Conservation (phyloP, 768 basidiomycete genomes). For the Tricholoma sp. region DNA sequence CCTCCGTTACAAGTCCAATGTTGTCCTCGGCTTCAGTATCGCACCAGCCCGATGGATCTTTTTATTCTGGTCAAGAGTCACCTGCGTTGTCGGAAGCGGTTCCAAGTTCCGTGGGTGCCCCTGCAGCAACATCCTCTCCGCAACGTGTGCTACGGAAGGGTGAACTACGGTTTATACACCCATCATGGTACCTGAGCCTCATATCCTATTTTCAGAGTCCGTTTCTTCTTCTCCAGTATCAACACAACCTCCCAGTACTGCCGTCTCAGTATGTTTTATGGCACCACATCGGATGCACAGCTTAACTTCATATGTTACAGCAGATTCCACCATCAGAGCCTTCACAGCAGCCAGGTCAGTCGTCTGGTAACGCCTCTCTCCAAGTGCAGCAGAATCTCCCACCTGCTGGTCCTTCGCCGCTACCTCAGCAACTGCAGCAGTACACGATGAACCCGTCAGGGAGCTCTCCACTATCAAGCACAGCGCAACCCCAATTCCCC, state of each 20-base stretch:
- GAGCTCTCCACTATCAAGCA: constrained; percentile 32
- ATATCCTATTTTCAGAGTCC: constrained; percentile 29
- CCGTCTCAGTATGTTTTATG: constrained; percentile 28
- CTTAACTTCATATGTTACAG: constrained; percentile 20
- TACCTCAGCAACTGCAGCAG: constrained; percentile 40
- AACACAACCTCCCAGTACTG: constrained; percentile 35
- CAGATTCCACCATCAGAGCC: constrained; percentile 31
- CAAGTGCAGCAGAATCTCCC: constrained; percentile 23
- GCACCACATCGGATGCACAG: neutral
- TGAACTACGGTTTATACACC: constrained; percentile 21
- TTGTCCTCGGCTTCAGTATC: constrained; percentile 67
- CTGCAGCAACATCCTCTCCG: constrained; percentile 58
- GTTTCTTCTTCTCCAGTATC: constrained; percentile 37
- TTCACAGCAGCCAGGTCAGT: constrained; percentile 29
- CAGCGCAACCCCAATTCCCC: constrained; percentile 59
- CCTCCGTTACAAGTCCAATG: constrained; percentile 77
- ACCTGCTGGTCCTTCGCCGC: constrained; percentile 31
- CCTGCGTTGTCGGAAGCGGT: constrained; percentile 70
- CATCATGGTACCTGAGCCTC: neutral
- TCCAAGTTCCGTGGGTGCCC: constrained; percentile 34
- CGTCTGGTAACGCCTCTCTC: constrained; percentile 21
- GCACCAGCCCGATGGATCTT: constrained; percentile 63
- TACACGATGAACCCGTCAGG: constrained; percentile 16
- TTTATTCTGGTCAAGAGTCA: constrained; percentile 68
- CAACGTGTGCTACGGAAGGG: constrained; percentile 50